Conservation (phyloP, 805 yeast genomes). For the Spathaspora boniae region DNA sequence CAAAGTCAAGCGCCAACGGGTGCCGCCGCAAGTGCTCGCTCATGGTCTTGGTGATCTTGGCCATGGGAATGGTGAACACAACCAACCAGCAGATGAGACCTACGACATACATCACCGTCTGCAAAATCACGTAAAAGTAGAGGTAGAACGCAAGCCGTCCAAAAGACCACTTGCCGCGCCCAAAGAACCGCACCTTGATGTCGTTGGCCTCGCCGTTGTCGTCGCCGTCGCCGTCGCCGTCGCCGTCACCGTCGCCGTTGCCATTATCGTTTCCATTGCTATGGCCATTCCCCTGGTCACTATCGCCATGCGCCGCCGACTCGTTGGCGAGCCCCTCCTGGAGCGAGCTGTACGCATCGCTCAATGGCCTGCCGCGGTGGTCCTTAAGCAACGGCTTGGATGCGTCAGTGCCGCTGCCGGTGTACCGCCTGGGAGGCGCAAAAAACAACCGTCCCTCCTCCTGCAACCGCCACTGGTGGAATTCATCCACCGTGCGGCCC, state of each 20-base stretch:
- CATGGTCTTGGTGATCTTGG: conserved; percentile 67
- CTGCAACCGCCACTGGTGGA: conserved; percentile 79
- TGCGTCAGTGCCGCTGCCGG: conserved; percentile 24
- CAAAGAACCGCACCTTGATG: conserved; percentile 64
- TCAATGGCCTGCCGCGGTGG: conserved; percentile 38
- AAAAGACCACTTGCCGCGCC: conserved; percentile 87
- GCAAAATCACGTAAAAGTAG: conserved; percentile 63
- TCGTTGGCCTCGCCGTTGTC: conserved; percentile 18
- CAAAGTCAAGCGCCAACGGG: conserved; percentile 83
- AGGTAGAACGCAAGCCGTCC: conserved; percentile 78
- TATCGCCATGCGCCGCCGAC: conserved; percentile 9
- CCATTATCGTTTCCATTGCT: neutral
- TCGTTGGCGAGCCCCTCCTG: neutral
- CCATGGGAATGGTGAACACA: conserved; percentile 92
- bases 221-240: conserved; percentile 17
- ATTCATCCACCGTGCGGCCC: conserved; percentile 82
- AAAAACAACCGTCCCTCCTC: conserved; percentile 79
- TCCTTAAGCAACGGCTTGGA: conserved; percentile 39
- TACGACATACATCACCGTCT: conserved; percentile 60
- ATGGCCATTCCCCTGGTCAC: conserved; percentile 8
- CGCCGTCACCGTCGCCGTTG: conserved; percentile 19
- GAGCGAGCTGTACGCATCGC: conserved; percentile 35
- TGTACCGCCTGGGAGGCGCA: conserved; percentile 55
- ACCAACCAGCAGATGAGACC: conserved; percentile 70
- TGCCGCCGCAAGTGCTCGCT: conserved; percentile 80